Evolutionary conservation across 2,329 filamentous ascomycete genomes (phyloP).

Genomic region (Paraphaeosphaeria sporulosa): DNA sequence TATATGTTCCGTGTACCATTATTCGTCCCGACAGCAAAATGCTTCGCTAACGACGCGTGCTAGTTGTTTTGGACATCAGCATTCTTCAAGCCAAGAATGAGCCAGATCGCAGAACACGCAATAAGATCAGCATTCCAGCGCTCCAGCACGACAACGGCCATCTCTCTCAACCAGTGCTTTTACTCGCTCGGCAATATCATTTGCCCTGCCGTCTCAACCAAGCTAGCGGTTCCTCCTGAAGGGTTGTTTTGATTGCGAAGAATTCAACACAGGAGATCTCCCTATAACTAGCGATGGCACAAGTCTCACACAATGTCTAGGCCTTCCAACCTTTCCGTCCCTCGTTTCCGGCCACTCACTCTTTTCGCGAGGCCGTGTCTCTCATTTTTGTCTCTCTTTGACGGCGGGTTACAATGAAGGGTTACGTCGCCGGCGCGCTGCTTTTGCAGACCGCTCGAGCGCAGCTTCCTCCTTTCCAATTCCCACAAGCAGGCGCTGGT

Average conservation of each 20-base stretch:
- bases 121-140: slow-evolving; percentile 4
- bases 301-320: slow-evolving; percentile 29
- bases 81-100: slow-evolving; percentile 5
- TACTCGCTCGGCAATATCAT: neutral
- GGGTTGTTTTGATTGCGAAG: slow-evolving; percentile 33
- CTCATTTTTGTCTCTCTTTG: slow-evolving; percentile 7
- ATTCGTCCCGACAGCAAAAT: neutral
- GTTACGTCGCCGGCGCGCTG: slow-evolving; percentile 23
- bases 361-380: slow-evolving; percentile 15
- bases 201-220: neutral
- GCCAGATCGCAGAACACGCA: neutral
- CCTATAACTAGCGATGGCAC: slow-evolving; percentile 29
- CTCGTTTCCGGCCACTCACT: slow-evolving; percentile 28
- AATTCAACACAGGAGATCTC: slow-evolving; percentile 24
- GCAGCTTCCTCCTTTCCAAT: slow-evolving; percentile 2
- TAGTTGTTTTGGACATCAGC: neutral
- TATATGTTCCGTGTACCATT: neutral
- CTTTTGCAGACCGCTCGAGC: slow-evolving; percentile 25
- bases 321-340: slow-evolving; percentile 23
- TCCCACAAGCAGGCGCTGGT: too few relatives aligned
- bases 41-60: neutral
- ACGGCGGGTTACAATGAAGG: slow-evolving; percentile 28
- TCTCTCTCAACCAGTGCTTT: neutral
- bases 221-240: neutral
- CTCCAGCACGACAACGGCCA: neutral